Base-by-base conservation (phyloP, 2,329 filamentous ascomycete species). In the Domatiomyces catenatus region DNA sequence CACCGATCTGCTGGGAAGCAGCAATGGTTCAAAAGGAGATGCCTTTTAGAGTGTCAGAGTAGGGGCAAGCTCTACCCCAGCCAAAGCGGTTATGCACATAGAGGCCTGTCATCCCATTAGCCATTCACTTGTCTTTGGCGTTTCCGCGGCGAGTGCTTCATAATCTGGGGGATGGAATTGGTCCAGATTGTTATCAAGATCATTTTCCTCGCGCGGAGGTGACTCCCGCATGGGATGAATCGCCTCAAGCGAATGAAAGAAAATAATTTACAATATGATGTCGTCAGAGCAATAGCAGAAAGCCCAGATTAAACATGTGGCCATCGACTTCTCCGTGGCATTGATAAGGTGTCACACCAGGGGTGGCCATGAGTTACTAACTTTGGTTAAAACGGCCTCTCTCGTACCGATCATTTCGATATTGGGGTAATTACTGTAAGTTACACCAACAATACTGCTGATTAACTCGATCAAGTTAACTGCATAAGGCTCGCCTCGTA, bases 1-100 rank as follows among this genome's bases (percentile, higher is more conserved):
- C 26, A 55, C 56, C 58, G 55, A 24, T 24, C 22, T 24, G 22
- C 6, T 24, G 22, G 3, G 22, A 24, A 6, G 22, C 3, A 24
- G 3, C 3, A 6, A 3, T 24, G 6, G 6, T 24, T 6, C 22
- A 24, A 24, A 24, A 24, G 19, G 2, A 39, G 10, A 39, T 15
- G 32, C 12, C 32, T 39, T 5, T 5, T 10, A 15, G 32, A 15
- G 32, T 15, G 10, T 39, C 12, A 39, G 10, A 39, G 12, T 15
- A 15, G 32, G 10, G 32, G 32, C 15, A 39, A 12, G 6, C 22
- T 3, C 32, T 12, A 5, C 10, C 10, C 10, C 10, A 36, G 32
- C 10, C 3, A 39, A 39, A 39, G 3, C 32, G 15, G 7, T 39
- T 15, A 15, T 15, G 32, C 32, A 39, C 32, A 39, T 15, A 39